phyloP scores from a whole-genome alignment of 352 stramenopile species.

The Pythium phragmitis region DNA sequence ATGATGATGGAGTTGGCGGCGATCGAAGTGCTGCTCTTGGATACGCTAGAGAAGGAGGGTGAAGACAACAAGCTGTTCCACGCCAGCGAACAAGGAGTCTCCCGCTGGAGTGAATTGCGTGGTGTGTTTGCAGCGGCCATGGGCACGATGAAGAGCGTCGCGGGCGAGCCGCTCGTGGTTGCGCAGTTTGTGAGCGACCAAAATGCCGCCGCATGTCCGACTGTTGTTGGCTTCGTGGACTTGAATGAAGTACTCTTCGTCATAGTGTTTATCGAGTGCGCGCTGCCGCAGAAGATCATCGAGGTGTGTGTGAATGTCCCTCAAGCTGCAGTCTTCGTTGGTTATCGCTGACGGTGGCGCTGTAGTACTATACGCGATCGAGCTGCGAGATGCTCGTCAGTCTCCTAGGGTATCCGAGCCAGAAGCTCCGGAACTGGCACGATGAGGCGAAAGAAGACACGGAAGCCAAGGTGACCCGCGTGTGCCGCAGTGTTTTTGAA shows the following conservation, averaged over 20 bases:
- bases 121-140: conserved; percentile 60
- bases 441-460: background rate
- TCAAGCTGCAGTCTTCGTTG: background rate
- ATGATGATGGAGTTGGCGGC: conserved; percentile 15
- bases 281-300: conserved; percentile 22
- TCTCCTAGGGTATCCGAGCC: conserved; percentile 46
- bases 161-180: conserved; percentile 38
- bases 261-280: conserved; percentile 35
- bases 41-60: conserved; percentile 65
- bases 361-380: conserved; percentile 51
- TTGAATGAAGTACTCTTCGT: conserved; percentile 57
- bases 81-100: conserved; percentile 8
- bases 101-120: conserved; percentile 42
- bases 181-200: conserved; percentile 30
- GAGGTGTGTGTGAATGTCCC: conserved; percentile 12
- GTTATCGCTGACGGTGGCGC: background rate
- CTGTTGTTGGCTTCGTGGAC: conserved; percentile 42
- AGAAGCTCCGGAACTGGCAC: conserved; percentile 34
- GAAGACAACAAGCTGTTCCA: conserved; percentile 69
- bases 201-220: background rate
- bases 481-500: conserved; percentile 1
- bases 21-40: conserved; percentile 59
- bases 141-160: conserved; percentile 48
- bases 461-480: background rate
- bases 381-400: conserved; percentile 56